phyloP scores from a whole-genome alignment of 2,329 filamentous ascomycete genomes.

The Exophiala phaeomuriformis region DNA sequence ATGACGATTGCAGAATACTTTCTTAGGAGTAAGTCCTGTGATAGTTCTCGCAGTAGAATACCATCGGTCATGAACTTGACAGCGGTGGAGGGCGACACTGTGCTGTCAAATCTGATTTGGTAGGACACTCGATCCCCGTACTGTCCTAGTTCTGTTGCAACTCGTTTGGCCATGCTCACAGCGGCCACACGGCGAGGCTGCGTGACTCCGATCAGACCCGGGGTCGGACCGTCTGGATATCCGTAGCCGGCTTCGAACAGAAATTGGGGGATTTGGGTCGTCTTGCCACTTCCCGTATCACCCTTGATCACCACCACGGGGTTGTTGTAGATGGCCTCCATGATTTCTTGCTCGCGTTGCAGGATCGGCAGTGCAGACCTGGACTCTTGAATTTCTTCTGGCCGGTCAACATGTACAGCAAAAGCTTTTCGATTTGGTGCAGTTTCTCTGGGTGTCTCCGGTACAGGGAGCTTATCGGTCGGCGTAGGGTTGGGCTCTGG shows the following conservation, averaged over 20 bases:
- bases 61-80: conserved; percentile 99
- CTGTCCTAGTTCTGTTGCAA: conserved; percentile 74
- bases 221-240: conserved; percentile 65
- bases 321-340: conserved; percentile 94
- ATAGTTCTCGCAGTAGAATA: conserved; percentile 83
- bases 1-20: conserved; percentile 94
- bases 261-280: conserved; percentile 94
- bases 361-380: conserved; percentile 80
- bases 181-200: conserved; percentile 92
- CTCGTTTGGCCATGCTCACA: conserved; percentile 92
- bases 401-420: conserved; percentile 63
- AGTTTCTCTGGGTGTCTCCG: neutral
- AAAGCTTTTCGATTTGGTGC: conserved; percentile 57
- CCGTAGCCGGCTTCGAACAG: conserved; percentile 91
- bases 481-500: neutral
- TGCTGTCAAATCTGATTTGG: conserved; percentile 91
- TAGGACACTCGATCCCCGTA: conserved; percentile 75
- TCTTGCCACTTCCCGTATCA: conserved; percentile 94
- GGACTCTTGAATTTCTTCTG: conserved; percentile 66
- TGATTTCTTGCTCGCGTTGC: conserved; percentile 91
- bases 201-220: conserved; percentile 89
- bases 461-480: neutral
- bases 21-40: conserved; percentile 75
- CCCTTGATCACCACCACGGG: conserved; percentile 86
- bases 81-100: conserved; percentile 68